Evolutionary conservation across 768 basidiomycete species (phyloP).

Genomic region (Pholiota conissans): DNA sequence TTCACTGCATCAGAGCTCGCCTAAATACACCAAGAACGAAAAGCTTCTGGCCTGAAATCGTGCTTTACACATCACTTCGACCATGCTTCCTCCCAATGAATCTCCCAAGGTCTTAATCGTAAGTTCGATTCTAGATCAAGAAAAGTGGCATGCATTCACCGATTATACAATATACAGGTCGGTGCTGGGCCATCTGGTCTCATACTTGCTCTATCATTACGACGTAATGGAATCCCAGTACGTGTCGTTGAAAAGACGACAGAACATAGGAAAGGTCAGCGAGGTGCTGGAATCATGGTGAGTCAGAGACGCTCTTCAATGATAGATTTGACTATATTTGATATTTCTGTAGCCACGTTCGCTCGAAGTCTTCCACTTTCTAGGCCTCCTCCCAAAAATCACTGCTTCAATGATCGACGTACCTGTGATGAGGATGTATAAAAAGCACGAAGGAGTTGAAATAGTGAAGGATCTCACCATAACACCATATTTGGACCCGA

Average conservation of each 20-base stretch:
- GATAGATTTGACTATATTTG: background rate
- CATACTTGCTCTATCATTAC: slow-evolving; percentile 37
- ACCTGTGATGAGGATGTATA: background rate
- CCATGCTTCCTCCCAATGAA: background rate
- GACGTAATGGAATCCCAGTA: slow-evolving; percentile 44
- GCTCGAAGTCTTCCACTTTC: slow-evolving; percentile 4
- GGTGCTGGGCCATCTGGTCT: slow-evolving; percentile 48
- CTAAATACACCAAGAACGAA: no score
- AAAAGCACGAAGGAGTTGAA: background rate
- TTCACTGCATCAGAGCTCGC: no score
- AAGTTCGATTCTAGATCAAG: background rate
- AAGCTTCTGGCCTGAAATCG: no score
- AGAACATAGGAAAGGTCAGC: slow-evolving; percentile 24
- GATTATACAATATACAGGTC: slow-evolving; percentile 25
- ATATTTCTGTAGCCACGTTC: background rate
- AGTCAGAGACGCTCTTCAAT: background rate
- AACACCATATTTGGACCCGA: background rate
- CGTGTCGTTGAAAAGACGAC: slow-evolving; percentile 49
- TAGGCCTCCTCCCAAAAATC: background rate
- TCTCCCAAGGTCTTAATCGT: background rate
- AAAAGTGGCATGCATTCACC: background rate
- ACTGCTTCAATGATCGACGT: background rate
- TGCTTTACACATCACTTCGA: no score
- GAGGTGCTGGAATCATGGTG: slow-evolving; percentile 19
- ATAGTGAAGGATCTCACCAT: background rate